Percentiles rank a stretch among this genome's conserved stretches.
Conservation (phyloP, 768 basidiomycete species). For the Suillus sp. region DNA sequence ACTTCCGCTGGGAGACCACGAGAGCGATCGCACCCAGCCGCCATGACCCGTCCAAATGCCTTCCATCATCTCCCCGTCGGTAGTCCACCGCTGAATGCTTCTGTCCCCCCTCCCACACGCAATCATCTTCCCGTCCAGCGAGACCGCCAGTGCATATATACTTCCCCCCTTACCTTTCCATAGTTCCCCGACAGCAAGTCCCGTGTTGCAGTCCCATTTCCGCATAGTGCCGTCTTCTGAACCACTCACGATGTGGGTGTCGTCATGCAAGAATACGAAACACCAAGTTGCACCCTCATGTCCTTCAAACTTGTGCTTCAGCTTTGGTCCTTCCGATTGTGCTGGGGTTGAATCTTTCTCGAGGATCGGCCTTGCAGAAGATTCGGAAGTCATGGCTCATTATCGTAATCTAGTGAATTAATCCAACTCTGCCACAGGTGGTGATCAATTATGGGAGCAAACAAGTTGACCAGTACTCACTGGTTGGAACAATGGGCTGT, state of each 20-base stretch:
- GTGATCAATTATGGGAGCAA: not conserved
- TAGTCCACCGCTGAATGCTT: not conserved
- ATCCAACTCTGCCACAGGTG: too few species aligned
- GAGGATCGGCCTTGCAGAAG: not conserved
- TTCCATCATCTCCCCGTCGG: not conserved
- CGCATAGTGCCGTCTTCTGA: not conserved
- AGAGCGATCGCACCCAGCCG: not conserved
- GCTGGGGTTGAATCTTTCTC: not conserved
- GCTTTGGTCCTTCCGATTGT: not conserved
- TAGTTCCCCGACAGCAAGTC: not conserved
- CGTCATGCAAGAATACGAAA: not conserved
- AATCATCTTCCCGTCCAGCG: not conserved
- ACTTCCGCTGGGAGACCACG: not conserved
- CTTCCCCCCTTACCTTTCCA: not conserved
- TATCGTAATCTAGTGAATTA: not conserved
- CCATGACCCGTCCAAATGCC: not conserved
- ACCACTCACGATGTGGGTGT: not conserved
- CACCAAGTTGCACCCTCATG: accelerated
- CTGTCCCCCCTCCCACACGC: not conserved
- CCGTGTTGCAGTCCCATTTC: not conserved
- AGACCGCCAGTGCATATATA: not conserved
- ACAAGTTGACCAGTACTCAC: not conserved
- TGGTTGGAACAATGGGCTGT: too few species aligned
- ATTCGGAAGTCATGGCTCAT: not conserved
- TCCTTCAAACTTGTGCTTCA: not conserved